A percentile compares a stretch with the other conserved stretches of the same genome.
phyloP scores from a whole-genome alignment of 352 stramenopile genomes.

The Pythium utonaiense region DNA sequence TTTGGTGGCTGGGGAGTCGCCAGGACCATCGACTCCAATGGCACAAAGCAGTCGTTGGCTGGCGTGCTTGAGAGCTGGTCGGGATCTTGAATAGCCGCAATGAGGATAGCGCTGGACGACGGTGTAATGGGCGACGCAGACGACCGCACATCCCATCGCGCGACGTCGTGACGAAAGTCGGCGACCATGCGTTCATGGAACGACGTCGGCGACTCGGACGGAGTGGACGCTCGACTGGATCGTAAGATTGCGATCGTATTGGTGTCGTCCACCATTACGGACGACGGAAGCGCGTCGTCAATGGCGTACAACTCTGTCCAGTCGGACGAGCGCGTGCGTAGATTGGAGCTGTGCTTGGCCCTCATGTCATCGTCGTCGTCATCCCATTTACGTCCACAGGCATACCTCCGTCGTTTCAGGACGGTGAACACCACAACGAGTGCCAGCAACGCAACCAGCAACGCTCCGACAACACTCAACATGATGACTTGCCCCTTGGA shows the following conservation, averaged over 20 bases:
- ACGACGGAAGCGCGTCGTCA: constrained; percentile 32
- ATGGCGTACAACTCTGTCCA: constrained; percentile 46
- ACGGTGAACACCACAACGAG: constrained; percentile 17
- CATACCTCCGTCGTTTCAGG: not conserved
- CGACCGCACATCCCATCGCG: constrained; percentile 41
- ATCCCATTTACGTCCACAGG: constrained; percentile 8
- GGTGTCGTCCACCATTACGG: constrained; percentile 33
- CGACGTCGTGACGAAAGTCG: constrained; percentile 46
- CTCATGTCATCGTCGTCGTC: constrained; percentile 5
- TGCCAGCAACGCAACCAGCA: constrained; percentile 22
- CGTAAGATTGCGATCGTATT: constrained; percentile 51
- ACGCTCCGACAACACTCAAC: constrained; percentile 18
- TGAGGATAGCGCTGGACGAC: constrained; percentile 32
- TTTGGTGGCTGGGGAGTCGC: constrained; percentile 12
- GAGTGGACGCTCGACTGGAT: constrained; percentile 36
- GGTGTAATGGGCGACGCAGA: constrained; percentile 52
- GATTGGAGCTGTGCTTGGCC: constrained; percentile 12
- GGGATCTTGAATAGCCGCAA: constrained; percentile 22
- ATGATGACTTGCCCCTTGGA: constrained; percentile 28
- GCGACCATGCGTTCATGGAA: constrained; percentile 29
- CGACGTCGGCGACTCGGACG: constrained; percentile 15
- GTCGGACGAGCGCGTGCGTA: constrained; percentile 35
- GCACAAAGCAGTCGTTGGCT: constrained; percentile 38
- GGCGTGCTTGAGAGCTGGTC: constrained; percentile 13
- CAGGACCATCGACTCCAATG: constrained; percentile 30